Base-by-base conservation (phyloP, 2,329 filamentous ascomycete genomes). In the Lojkania enalia region DNA sequence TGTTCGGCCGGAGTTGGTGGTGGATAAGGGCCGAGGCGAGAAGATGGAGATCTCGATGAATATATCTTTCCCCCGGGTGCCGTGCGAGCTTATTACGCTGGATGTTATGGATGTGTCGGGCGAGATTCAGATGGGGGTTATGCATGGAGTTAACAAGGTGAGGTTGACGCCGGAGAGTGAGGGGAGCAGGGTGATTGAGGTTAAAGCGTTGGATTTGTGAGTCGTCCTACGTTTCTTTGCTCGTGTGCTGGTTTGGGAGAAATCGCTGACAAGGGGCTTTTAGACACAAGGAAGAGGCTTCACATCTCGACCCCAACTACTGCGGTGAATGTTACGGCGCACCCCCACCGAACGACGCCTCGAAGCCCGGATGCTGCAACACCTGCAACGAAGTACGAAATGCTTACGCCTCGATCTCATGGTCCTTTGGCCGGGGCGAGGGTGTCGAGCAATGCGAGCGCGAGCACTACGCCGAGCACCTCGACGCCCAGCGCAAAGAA, bases 1-100 rank as follows among this genome's bases (percentile, higher is more conserved):
- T 38, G 88, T 99, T 50, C 85, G 90, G 67, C 92, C 94, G 5
- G 94, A 99, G 75, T 74, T 99, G 60, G 84, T 99, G 48, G 94
- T 99, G 15, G 95, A 99, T 69, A 96, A 97, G 74, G 90, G 90
- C 57, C 82, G 94, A 87, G 88, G 90, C 70, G 91, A 99, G 78
- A 90, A 92, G 72, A 97, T 99, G 92, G 94, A 97, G 71, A 99
- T 99, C 55, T 90, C 96, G 70, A 82, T 99, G 72, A 99, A 99
- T 76, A 85, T 99, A 48, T 94, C 90, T 35, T 99, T 99, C 69
- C 94, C 94, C 7, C 85, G 85, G 52, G 82, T 99, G 57, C 94
- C 94, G 7, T 99, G 94, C 75, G 92, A 97, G 72, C 83, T 99
- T 39, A 78, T 97, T 55, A 96, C 94, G 11, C 85, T 99, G 60